Percentiles rank a stretch among this genome's conserved stretches.
phyloP scores from a whole-genome alignment of 75 land plant genomes.

The Adiantum capillusveneris region DNA sequence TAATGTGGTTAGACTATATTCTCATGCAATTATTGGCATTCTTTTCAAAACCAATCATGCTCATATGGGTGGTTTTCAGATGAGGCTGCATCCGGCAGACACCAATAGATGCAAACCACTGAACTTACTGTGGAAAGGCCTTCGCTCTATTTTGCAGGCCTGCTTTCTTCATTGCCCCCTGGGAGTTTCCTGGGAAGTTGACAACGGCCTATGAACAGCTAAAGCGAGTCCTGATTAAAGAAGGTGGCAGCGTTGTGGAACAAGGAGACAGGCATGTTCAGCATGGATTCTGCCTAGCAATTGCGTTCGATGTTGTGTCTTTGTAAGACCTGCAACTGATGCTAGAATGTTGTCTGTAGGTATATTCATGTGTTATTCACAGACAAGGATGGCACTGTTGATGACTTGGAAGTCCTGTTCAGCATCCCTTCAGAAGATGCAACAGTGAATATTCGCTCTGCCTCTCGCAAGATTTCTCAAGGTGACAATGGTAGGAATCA shows the following conservation, averaged over 20 bases:
- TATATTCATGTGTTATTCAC: constrained; percentile 20
- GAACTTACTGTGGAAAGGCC: too few relatives aligned
- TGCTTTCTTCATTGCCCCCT: constrained; percentile 23
- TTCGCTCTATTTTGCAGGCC: too few relatives aligned
- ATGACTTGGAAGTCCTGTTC: constrained; percentile 25
- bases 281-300: too few relatives aligned
- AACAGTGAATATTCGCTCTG: constrained; percentile 21
- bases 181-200: constrained; percentile 28
- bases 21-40: too few relatives aligned
- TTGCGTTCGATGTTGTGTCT: neutral
- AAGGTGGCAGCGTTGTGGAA: constrained; percentile 13
- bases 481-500: constrained; percentile 19
- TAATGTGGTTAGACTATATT: too few relatives aligned
- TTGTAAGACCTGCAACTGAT: neutral
- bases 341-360: constrained; percentile 6
- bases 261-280: constrained; percentile 19
- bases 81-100: too few relatives aligned
- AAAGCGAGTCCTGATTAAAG: neutral
- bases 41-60: too few relatives aligned
- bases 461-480: constrained; percentile 12
- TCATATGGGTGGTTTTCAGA: too few relatives aligned
- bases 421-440: constrained; percentile 23
- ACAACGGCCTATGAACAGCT: constrained; percentile 8
- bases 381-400: constrained; percentile 17
- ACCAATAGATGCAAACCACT: too few relatives aligned